Evolutionary conservation across 1,284 basidiomycete genomes (phyloP).

Genomic region (Pseudozyma pruni): DNA sequence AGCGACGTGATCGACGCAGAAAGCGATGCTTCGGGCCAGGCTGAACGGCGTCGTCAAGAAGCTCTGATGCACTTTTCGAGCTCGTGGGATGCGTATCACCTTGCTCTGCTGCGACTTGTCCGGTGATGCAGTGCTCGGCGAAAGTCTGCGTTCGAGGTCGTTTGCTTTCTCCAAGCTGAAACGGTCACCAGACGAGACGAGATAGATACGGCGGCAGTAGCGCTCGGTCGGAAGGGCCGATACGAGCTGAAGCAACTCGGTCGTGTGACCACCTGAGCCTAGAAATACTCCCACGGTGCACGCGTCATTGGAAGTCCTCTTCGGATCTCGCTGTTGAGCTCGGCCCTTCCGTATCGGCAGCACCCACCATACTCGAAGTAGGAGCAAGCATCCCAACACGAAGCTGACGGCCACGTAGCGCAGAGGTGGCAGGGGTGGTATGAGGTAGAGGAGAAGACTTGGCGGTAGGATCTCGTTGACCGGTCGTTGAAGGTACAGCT

Average conservation of each 20-base stretch:
- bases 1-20: conserved; percentile 48
- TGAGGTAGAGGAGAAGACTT: conserved; percentile 28
- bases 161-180: conserved; percentile 80
- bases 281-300: conserved; percentile 72
- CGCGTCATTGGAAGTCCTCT: not conserved
- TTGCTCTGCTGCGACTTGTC: conserved; percentile 1
- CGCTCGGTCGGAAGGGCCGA: conserved; percentile 79
- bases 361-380: conserved; percentile 26
- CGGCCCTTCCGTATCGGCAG: conserved; percentile 10
- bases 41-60: conserved; percentile 56
- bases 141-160: conserved; percentile 74
- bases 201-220: conserved; percentile 82
- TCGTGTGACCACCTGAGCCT: conserved; percentile 87
- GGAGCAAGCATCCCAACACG: not conserved
- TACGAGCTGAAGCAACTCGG: conserved; percentile 83
- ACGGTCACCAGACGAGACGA: conserved; percentile 82
- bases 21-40: conserved; percentile 34
- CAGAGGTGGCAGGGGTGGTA: conserved; percentile 30
- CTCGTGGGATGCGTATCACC: conserved; percentile 76
- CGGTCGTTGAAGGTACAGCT: conserved; percentile 23
- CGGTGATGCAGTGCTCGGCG: not conserved
- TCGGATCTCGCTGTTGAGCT: not conserved
- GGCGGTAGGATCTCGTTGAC: conserved; percentile 45
- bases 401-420: conserved; percentile 6
- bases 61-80: conserved; percentile 72